Conservation (phyloP, 441 rosid species). For the Aquilaria agallochum region DNA sequence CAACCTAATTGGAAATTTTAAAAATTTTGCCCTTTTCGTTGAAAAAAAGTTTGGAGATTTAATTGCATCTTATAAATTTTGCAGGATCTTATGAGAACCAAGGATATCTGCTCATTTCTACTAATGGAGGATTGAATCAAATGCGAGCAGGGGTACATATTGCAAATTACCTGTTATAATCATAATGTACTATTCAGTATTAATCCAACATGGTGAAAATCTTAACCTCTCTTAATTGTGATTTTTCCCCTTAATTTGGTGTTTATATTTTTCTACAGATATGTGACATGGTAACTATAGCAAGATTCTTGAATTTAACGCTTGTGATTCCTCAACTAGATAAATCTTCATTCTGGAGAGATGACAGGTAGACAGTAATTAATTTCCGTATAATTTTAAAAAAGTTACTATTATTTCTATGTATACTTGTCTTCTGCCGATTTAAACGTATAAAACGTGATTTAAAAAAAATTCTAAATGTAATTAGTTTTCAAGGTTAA, state of each 20-base stretch:
- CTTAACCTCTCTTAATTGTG: too few relatives aligned
- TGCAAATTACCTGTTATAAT: too few relatives aligned
- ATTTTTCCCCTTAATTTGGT: constrained; percentile 10
- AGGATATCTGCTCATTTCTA: constrained; percentile 62
- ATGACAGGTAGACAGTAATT: constrained; percentile 37
- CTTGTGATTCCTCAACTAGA: constrained; percentile 66
- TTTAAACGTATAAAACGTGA: too few relatives aligned
- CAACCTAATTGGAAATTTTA: too few relatives aligned
- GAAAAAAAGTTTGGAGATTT: background rate
- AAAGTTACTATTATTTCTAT: too few relatives aligned
- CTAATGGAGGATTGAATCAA: constrained; percentile 73
- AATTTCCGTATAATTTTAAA: too few relatives aligned
- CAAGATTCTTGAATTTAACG: constrained; percentile 59
- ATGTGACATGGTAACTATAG: constrained; percentile 73
- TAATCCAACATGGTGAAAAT: too few relatives aligned
- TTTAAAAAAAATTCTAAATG: too few relatives aligned
- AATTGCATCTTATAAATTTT: background rate
- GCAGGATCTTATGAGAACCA: constrained; percentile 53
- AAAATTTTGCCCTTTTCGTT: too few relatives aligned
- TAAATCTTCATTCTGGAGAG: constrained; percentile 70
- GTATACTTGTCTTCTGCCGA: too few relatives aligned
- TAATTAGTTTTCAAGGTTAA: too few relatives aligned
- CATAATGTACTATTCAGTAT: constrained; percentile 10
- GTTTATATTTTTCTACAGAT: constrained; percentile 35
- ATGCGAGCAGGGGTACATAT: constrained; percentile 58